Evolutionary conservation across 257 asterid genomes (phyloP), one percentile per base, ranked within the genome.

Genomic region (Solanum tarapatanum): DNA sequence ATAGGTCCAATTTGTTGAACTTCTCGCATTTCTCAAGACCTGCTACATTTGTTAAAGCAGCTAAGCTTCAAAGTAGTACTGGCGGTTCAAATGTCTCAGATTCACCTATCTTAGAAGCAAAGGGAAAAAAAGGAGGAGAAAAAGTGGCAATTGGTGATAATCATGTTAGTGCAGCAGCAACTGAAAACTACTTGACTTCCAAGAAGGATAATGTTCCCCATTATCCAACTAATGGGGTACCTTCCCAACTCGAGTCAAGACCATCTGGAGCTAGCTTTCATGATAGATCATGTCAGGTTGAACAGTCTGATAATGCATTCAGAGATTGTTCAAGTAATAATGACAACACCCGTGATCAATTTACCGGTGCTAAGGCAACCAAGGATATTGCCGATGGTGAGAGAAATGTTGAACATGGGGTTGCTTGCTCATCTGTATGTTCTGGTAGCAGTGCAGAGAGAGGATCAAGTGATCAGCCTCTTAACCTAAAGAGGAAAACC

Each of bases 361-460:
- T 79, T 82, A 64, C 79, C 64, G 72, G 68, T 88, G 87, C 91
- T 11, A 85, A 86, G 86, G 72, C 87, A 16, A 84, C 55, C 12
- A 92, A 87, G 89, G 91, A 90, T 84, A 88, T 87, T 24, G 89
- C 88, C 11, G 91, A 90, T 79, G 90, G 90, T 43, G 98, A 94
- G 89, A 92, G 80, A 90, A 87, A 51, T 58, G 90, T 89, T 64
- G 98, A 96, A 89, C 94, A 94, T 64, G 88, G 89, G 89, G 93
- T 93, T 90, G 96, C 94, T 91, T 93, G 94, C 48, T 96, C 99
- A 86, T 97, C 99, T 80, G 98, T 95, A 9, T 95, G 99, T 88
- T 97, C 99, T 19, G 99, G 95, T 24, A 92, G 94, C 70, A 92
- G 98, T 86, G 96, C 88, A 23, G 98, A 94, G 85, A 91, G 95